Evolutionary conservation across 805 yeast genomes (phyloP).

Genomic region (Candida anglica): DNA sequence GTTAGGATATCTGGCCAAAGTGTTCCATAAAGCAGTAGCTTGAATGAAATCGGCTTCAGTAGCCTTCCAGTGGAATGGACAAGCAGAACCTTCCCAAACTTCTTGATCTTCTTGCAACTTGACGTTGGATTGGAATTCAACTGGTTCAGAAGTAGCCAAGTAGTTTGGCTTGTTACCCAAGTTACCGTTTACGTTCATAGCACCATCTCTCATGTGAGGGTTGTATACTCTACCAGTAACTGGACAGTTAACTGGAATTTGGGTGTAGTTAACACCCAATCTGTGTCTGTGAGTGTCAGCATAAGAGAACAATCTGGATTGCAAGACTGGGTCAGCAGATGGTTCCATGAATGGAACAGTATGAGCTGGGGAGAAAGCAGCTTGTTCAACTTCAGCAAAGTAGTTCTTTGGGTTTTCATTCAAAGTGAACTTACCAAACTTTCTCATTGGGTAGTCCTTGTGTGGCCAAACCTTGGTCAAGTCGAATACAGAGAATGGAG

Average conservation of each 20-base stretch:
- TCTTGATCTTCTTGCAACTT: slow-evolving; percentile 66
- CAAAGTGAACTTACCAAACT: slow-evolving; percentile 74
- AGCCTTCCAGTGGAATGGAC: slow-evolving; percentile 83
- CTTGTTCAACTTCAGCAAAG: slow-evolving; percentile 66
- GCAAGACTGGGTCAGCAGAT: slow-evolving; percentile 74
- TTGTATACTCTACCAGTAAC: slow-evolving; percentile 39
- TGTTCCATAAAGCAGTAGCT: slow-evolving; percentile 74
- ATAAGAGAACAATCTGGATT: slow-evolving; percentile 71
- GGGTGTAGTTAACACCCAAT: slow-evolving; percentile 70
- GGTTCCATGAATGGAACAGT: slow-evolving; percentile 74
- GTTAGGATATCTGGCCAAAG: slow-evolving; percentile 70
- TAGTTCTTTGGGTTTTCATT: slow-evolving; percentile 84
- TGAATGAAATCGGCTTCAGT: slow-evolving; percentile 74
- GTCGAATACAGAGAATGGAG: slow-evolving; percentile 81
- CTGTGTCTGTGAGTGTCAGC: slow-evolving; percentile 77
- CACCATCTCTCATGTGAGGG: slow-evolving; percentile 84
- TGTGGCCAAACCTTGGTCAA: slow-evolving; percentile 94
- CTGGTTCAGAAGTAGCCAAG: slow-evolving; percentile 52
- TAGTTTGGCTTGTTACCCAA: slow-evolving; percentile 78
- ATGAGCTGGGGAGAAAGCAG: slow-evolving; percentile 71
- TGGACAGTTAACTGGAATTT: slow-evolving; percentile 90
- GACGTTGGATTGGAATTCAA: slow-evolving; percentile 38
- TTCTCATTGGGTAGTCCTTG: slow-evolving; percentile 77
- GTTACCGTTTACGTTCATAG: slow-evolving; percentile 58
- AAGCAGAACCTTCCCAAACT: slow-evolving; percentile 77